Conservation (phyloP, 495 filamentous ascomycete species). For the Neurospora africana region DNA sequence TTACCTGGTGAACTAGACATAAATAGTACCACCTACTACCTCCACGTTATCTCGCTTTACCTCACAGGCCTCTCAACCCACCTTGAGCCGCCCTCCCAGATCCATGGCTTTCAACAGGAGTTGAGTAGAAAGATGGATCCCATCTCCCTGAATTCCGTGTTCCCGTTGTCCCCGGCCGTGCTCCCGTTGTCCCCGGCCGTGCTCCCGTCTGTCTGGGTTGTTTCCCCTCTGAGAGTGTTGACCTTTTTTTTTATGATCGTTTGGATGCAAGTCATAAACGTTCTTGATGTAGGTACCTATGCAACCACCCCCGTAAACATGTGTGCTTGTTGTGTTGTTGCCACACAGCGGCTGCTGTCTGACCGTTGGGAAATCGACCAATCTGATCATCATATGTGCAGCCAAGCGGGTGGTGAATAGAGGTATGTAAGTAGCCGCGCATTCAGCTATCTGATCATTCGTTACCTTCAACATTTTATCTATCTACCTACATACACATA, state of each 20-base stretch:
- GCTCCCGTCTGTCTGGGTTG: background rate
- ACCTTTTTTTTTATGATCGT: background rate
- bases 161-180: background rate
- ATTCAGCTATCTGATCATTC: too few species aligned
- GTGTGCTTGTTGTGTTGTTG: background rate
- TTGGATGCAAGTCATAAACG: background rate
- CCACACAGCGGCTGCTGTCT: background rate
- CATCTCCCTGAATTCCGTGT: background rate
- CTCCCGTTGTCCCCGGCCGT: too few species aligned
- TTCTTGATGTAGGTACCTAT: too few species aligned
- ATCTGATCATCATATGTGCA: too few species aligned
- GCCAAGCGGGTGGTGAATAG: too few species aligned
- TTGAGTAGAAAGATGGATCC: background rate
- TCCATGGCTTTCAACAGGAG: background rate
- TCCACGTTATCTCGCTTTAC: background rate
- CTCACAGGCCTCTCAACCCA: background rate
- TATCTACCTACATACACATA: too few species aligned
- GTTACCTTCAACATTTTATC: too few species aligned
- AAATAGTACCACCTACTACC: background rate
- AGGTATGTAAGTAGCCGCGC: too few species aligned
- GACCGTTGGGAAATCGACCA: background rate
- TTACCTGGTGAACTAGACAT: background rate
- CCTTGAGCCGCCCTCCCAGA: background rate
- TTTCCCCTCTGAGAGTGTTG: background rate
- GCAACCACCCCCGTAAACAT: background rate